Evolutionary conservation across 345 rosid genomes (phyloP).

Genomic region (Cardamine resedifolia): DNA sequence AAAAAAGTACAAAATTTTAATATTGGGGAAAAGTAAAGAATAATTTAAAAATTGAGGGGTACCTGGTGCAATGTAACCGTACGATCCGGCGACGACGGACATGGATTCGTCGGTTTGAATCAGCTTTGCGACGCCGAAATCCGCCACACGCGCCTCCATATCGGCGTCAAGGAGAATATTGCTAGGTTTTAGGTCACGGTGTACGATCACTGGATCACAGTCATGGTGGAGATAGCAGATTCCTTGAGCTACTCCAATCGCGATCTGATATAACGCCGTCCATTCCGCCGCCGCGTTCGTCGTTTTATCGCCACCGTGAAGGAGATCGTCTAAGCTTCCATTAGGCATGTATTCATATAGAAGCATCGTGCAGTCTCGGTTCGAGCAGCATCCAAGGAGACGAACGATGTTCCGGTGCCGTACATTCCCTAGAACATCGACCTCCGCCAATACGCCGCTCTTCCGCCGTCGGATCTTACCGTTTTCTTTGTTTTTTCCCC

Average conservation of each 20-base stretch:
- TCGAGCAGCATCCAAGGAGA: slow-evolving; percentile 83
- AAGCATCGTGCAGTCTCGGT: slow-evolving; percentile 90
- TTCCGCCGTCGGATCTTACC: slow-evolving; percentile 53
- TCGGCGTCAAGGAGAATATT: slow-evolving; percentile 82
- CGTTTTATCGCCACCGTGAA: slow-evolving; percentile 77
- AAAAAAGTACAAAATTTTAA: background rate
- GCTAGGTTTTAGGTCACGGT: slow-evolving; percentile 93
- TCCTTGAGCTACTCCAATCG: slow-evolving; percentile 98
- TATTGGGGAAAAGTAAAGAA: background rate
- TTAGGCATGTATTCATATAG: slow-evolving; percentile 96
- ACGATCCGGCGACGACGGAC: slow-evolving; percentile 99
- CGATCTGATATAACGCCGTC: slow-evolving; percentile 80
- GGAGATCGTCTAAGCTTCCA: slow-evolving; percentile 75
- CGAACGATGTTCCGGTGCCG: slow-evolving; percentile 93
- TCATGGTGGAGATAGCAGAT: slow-evolving; percentile 98
- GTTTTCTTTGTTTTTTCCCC: slow-evolving; percentile 79
- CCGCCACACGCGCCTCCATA: slow-evolving; percentile 98
- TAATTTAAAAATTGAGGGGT: background rate
- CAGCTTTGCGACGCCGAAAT: slow-evolving; percentile 94
- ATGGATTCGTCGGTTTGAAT: slow-evolving; percentile 88
- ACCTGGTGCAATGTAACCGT: slow-evolving; percentile 99
- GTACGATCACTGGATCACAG: slow-evolving; percentile 95
- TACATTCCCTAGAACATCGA: slow-evolving; percentile 86
- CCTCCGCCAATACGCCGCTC: slow-evolving; percentile 89
- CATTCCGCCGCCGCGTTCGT: slow-evolving; percentile 73